These are phyloP conservation scores for Fusarium sp. DNA, from an alignment of 2,329 filamentous ascomycete genomes.

Conservation along the genomic window DNA sequence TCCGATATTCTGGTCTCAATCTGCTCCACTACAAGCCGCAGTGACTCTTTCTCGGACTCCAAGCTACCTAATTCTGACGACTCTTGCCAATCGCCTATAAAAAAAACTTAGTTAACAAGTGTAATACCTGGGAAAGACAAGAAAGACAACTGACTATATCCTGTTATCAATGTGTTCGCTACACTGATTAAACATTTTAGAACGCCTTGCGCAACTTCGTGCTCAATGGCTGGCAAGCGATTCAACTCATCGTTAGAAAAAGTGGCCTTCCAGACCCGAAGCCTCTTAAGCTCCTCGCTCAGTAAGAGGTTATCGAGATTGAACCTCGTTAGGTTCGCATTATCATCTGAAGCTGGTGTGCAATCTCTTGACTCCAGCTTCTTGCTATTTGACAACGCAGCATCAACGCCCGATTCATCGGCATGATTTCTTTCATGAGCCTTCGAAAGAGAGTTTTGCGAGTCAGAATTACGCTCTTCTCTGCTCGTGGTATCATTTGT, in stretches of 20 bases:
- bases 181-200: slow-evolving; percentile 8
- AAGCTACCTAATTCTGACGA: background rate
- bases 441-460: background rate
- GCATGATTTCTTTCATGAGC: background rate
- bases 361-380: background rate
- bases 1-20: background rate
- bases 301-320: slow-evolving; percentile 6
- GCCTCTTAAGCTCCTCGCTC: slow-evolving; percentile 10
- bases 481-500: slow-evolving; percentile 3
- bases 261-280: slow-evolving; percentile 17
- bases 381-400: background rate
- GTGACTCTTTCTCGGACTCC: background rate
- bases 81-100: background rate
- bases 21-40: background rate
- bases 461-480: background rate
- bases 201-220: slow-evolving; percentile 7
- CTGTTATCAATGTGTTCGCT: slow-evolving; percentile 7
- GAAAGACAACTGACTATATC: slow-evolving; percentile 1
- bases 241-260: slow-evolving; percentile 19
- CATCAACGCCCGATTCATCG: background rate
- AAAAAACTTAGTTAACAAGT: background rate
- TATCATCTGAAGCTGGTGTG: background rate
- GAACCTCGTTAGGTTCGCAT: background rate
- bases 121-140: background rate
- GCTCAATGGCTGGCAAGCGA: slow-evolving; percentile 1